Conservation (phyloP, 2,329 filamentous ascomycete species). For the Elsinoe fawcettii region DNA sequence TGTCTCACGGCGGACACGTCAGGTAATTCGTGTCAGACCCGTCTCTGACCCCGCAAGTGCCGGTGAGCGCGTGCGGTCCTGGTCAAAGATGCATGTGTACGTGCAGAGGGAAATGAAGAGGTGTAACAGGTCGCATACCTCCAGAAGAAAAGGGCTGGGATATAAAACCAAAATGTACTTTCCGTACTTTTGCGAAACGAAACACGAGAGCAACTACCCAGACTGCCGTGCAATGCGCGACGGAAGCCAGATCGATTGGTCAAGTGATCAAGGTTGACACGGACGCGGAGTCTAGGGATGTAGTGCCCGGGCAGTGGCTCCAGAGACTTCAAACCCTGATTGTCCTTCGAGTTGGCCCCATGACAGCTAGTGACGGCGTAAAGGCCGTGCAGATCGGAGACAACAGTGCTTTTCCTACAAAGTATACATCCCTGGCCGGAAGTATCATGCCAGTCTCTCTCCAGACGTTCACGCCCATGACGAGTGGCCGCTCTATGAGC, state of each 20-base stretch:
- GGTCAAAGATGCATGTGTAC: neutral
- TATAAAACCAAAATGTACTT: neutral
- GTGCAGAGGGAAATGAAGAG: neutral
- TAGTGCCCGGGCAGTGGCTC: neutral
- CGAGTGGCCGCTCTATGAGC: neutral
- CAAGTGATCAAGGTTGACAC: neutral
- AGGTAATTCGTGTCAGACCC: neutral
- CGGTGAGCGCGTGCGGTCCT: neutral
- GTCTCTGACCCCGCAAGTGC: neutral
- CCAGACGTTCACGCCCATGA: conserved; percentile 5
- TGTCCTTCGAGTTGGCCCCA: neutral
- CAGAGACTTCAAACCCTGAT: neutral
- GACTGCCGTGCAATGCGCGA: neutral
- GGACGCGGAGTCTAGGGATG: neutral
- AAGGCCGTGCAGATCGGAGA: neutral
- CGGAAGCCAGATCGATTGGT: neutral
- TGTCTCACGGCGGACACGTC: conserved; percentile 6
- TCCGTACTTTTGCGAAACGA: conserved; percentile 1
- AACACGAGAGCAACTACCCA: conserved; percentile 9
- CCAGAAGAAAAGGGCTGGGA: neutral
- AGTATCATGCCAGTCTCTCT: neutral
- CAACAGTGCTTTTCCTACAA: neutral
- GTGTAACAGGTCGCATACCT: neutral
- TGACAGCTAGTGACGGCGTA: conserved; percentile 9
- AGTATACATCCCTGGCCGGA: neutral